Evolutionary conservation across 306 rosid genomes (phyloP).

Genomic region (Rosa persica): DNA sequence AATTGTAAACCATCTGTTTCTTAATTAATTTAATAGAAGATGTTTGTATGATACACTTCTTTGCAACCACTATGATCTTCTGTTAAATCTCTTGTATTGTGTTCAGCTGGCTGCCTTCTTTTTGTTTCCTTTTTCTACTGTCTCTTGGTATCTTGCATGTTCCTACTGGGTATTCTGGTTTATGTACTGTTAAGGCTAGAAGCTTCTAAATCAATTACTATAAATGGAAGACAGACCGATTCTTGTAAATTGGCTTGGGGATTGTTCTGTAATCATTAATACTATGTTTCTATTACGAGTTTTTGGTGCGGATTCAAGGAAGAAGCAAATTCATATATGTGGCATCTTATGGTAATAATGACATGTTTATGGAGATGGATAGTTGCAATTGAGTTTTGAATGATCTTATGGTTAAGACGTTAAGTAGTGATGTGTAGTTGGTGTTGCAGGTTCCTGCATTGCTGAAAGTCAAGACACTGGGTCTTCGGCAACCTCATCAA

Average conservation of each 20-base stretch:
- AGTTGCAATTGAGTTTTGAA: background rate
- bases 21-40: background rate
- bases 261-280: conserved; percentile 6
- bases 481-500: conserved; percentile 43
- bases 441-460: conserved; percentile 35
- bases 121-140: background rate
- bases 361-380: background rate
- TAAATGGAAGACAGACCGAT: background rate
- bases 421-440: background rate
- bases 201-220: background rate
- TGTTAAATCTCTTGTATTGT: conserved; percentile 23
- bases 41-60: background rate
- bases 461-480: conserved; percentile 61
- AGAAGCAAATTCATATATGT: background rate
- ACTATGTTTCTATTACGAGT: background rate
- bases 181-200: background rate
- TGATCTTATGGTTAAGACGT: background rate
- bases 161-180: background rate
- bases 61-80: background rate
- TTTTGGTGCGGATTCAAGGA: background rate
- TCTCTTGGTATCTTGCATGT: background rate
- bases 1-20: background rate
- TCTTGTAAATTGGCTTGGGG: background rate
- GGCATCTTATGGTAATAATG: conserved; percentile 11
- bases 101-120: background rate